Conservation (phyloP, 495 filamentous ascomycete species). For the Neurospora sp. region DNA sequence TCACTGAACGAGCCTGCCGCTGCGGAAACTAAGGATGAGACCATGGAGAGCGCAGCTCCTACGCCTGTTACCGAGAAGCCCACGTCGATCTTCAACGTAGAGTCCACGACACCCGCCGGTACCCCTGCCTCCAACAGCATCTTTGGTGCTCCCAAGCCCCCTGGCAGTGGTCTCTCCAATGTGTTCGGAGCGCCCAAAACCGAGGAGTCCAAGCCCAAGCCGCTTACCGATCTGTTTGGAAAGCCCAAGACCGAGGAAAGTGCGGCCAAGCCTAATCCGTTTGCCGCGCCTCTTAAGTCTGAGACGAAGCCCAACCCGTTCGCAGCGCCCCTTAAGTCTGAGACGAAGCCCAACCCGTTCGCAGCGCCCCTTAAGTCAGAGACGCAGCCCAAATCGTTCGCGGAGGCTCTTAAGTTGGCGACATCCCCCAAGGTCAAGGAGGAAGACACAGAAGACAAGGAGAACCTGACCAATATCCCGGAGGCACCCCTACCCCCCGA, state of each 20-base stretch:
- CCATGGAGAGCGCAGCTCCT: slow-evolving; percentile 40
- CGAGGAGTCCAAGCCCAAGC: slow-evolving; percentile 4
- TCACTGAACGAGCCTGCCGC: slow-evolving; percentile 33
- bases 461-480: slow-evolving; percentile 21
- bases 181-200: slow-evolving; percentile 1
- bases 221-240: slow-evolving; percentile 3
- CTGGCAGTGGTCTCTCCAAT: neutral
- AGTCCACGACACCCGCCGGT: slow-evolving; percentile 47
- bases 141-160: slow-evolving; percentile 14
- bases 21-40: slow-evolving; percentile 46
- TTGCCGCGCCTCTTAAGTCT: neutral
- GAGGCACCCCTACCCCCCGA: slow-evolving; percentile 69
- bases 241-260: slow-evolving; percentile 17
- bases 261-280: neutral
- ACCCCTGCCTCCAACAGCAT: slow-evolving; percentile 37
- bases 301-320: neutral
- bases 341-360: neutral
- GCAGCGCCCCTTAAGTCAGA: neutral
- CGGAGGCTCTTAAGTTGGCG: neutral
- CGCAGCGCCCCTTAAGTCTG: neutral
- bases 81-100: slow-evolving; percentile 19
- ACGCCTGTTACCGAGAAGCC: slow-evolving; percentile 26
- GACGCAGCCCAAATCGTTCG: neutral
- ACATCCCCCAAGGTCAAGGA: slow-evolving; percentile 26
- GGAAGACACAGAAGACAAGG: slow-evolving; percentile 21